A percentile compares a stretch with the other conserved stretches of the same genome.
phyloP scores from a whole-genome alignment of 148 eudicot genomes.

The Rhododendron vialii region DNA sequence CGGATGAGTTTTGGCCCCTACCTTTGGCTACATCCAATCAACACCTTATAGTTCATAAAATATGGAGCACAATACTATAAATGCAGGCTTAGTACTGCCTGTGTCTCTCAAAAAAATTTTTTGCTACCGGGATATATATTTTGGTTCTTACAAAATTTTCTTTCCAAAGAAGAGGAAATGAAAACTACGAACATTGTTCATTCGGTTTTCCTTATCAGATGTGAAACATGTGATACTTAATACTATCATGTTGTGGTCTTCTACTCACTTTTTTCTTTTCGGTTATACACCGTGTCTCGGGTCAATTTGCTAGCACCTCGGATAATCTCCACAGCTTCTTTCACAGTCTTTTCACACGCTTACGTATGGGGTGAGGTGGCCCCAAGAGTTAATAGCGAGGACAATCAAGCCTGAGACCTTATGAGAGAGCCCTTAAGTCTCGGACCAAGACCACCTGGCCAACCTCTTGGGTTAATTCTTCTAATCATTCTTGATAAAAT shows the following conservation, averaged over 20 bases:
- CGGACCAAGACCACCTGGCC: neutral
- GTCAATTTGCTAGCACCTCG: neutral
- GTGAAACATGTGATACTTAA: neutral
- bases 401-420: neutral
- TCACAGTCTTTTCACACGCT: neutral
- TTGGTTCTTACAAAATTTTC: neutral
- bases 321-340: neutral
- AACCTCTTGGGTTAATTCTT: neutral
- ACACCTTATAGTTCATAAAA: too few relatives aligned
- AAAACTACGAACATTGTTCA: neutral
- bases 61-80: too few relatives aligned
- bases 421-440: neutral
- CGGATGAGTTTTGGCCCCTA: too few relatives aligned
- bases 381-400: too few relatives aligned
- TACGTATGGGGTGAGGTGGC: neutral
- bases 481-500: neutral
- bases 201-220: neutral
- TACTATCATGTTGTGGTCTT: neutral
- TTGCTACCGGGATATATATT: too few relatives aligned
- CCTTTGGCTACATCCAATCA: too few relatives aligned
- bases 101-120: too few relatives aligned
- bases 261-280: neutral
- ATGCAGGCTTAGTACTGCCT: too few relatives aligned
- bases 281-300: neutral
- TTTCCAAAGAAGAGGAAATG: neutral